Evolutionary conservation across 108 stramenopile species (phyloP), one percentile per base, ranked within the genome.

Genomic region (Cylindrotheca fusiformis): DNA sequence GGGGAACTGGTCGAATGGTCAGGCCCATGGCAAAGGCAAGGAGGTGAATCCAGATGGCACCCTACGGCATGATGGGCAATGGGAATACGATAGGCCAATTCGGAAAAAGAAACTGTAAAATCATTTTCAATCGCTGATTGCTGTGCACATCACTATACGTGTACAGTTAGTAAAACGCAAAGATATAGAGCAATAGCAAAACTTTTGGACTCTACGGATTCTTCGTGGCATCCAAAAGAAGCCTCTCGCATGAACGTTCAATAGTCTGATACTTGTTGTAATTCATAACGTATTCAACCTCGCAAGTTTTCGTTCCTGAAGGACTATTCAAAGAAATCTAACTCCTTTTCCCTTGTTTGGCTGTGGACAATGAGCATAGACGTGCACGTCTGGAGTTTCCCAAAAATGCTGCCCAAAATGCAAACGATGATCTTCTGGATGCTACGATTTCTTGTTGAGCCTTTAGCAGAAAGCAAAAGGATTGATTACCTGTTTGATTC

Each of bases 381-480:
- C 55, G 54, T 14, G 69, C 73, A 18, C 50, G 58, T 32, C 36
- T 30, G 10, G 78, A 67, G 32, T 79, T 61, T 22, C 83, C 83
- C 32, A 85, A 46, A n/a, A 64, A 41, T 10, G 68, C 83, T 10
- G 83, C 80, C 77, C 77, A 81, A 24, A 12, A 8, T 3, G 60
- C 52, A 57, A 53, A 85, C 1, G 80, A 76, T 17, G 83, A 85
- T 12, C 14, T 57, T 3, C 54, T 36, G 8, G 54, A 18, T 28
- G 80, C 83, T 10, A 79, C 26, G 5, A 81, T 25, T 48, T 67
- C 66, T 47, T 76, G 67, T 46, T 66, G 31, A 19, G 84, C 76
- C 4, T 47, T 49, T 47, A 67, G 26, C 22, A 82, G 31, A 33
- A 85, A 80, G 51, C 84, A 85, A 64, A 85, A 85, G 48, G 82